These are phyloP conservation scores for Nannochloropsis granulata DNA, from an alignment of 108 stramenopile genomes.

Conservation along the genomic window DNA sequence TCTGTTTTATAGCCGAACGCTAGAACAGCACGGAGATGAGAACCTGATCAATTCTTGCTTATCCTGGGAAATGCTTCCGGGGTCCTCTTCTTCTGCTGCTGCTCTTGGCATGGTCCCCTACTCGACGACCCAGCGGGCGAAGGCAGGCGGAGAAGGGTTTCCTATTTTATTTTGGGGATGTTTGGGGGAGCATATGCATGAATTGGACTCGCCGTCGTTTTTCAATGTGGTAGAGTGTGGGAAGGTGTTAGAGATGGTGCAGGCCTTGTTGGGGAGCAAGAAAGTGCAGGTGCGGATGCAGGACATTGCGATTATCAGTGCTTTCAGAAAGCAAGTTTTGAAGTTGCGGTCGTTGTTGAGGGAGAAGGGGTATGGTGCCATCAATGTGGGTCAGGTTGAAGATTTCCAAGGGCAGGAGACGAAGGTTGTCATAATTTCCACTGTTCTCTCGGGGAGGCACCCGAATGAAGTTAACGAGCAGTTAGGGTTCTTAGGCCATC, in stretches of 20 bases:
- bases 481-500: slow-evolving; percentile 59
- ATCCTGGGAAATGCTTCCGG: slow-evolving; percentile 14
- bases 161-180: slow-evolving; percentile 44
- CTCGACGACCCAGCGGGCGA: not conserved
- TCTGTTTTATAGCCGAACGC: slow-evolving; percentile 44
- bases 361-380: slow-evolving; percentile 2
- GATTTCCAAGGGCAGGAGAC: slow-evolving; percentile 67
- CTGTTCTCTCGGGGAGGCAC: slow-evolving; percentile 50
- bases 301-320: slow-evolving; percentile 40
- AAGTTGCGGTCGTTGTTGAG: slow-evolving; percentile 26
- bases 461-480: slow-evolving; percentile 40
- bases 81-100: slow-evolving; percentile 37
- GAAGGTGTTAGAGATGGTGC: slow-evolving; percentile 49
- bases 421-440: slow-evolving; percentile 59
- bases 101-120: not conserved
- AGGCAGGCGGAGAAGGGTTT: not conserved
- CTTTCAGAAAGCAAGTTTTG: slow-evolving; percentile 41
- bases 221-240: slow-evolving; percentile 60
- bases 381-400: slow-evolving; percentile 68
- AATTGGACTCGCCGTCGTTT: slow-evolving; percentile 60
- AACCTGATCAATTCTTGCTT: slow-evolving; percentile 18
- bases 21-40: slow-evolving; percentile 34
- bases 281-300: slow-evolving; percentile 4
- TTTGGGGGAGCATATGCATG: slow-evolving; percentile 48
- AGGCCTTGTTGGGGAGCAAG: slow-evolving; percentile 33